Evolutionary conservation across 176 grass and related monocot species (phyloP), one percentile per base, ranked within the genome.

Genomic region (Oryza meyeriana): DNA sequence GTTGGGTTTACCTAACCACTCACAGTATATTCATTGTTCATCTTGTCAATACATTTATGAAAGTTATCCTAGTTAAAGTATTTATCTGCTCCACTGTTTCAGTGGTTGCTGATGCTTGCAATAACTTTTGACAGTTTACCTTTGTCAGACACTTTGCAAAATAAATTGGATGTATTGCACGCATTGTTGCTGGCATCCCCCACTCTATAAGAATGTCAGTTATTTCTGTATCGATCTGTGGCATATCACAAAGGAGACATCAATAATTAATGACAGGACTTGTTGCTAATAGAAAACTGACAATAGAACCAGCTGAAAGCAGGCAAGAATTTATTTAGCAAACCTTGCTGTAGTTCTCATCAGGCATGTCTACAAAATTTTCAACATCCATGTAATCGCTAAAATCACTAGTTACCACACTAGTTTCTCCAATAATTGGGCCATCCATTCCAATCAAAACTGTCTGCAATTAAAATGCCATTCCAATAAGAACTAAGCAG

Each of bases 181-280:
- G 85, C 85, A 99, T 71, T 1, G 93, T 99, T 85, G 83, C 65
- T 72, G 96, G 96, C 96, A 99, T 95, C 34, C 96, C 96, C 92
- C 93, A 91, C 63, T 94, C 76, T 89, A 99, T 99, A 84, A 99
- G 92, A 90, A 84, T 82, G 86, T 94, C 88, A 61, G 81, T 95
- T 93, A 98, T 74, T 86, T 95, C 90, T 61, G 85, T 90, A 83
- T 94, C 89, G 78, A 92, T 86, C 96, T 98, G 96, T 72, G 38
- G 79, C 68, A 89, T 93, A 79, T 84, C 75, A 79, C 11, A 82
- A 79, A 42, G 26, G 40, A 72, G 36, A 61, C 48, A 91, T 75
- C 55, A 85, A 38, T 35, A 52, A 30, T 20, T 58, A 52, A 30
- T 31, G 83, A 20, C 48, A 86, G 6, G 6, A 35, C 2, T 76